These are phyloP conservation scores for Didymella pinodella DNA, from an alignment of 2,329 filamentous ascomycete species.

Conservation along the genomic window DNA sequence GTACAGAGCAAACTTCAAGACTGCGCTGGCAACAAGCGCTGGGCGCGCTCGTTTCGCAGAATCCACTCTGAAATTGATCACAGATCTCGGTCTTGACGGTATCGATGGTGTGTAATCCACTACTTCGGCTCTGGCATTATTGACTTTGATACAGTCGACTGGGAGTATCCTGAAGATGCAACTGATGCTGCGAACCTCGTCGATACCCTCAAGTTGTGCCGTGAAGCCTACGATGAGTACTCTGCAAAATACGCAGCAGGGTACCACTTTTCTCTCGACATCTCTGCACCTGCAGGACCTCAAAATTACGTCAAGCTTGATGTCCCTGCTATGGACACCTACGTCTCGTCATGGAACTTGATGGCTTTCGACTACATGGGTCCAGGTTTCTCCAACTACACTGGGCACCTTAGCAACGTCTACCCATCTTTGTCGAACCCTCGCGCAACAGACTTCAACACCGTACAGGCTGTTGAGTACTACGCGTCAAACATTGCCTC, in stretches of 20 bases:
- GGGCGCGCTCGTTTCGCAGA: conserved; percentile 72
- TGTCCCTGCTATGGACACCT: conserved; percentile 52
- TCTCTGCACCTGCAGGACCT: conserved; percentile 55
- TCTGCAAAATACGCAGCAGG: conserved; percentile 47
- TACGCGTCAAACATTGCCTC: conserved; percentile 33
- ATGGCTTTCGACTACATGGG: conserved; percentile 75
- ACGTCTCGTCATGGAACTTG: conserved; percentile 61
- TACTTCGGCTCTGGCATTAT: not conserved
- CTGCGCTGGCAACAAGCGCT: conserved; percentile 68
- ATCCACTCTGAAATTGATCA: conserved; percentile 76
- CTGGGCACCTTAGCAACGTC: conserved; percentile 59
- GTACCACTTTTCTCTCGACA: conserved; percentile 54
- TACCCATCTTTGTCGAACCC: conserved; percentile 31
- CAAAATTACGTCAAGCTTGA: conserved; percentile 50
- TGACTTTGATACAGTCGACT: conserved; percentile 40
- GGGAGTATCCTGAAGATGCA: conserved; percentile 54
- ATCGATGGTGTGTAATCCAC: conserved; percentile 41
- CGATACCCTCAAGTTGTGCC: conserved; percentile 46
- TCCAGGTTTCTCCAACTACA: conserved; percentile 72
- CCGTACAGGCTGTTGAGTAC: conserved; percentile 35
- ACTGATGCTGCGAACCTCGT: conserved; percentile 50
- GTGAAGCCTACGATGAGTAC: conserved; percentile 51
- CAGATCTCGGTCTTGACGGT: conserved; percentile 75
- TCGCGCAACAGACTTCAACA: conserved; percentile 41
- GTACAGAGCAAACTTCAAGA: conserved; percentile 78